Conservation (phyloP, 2,329 filamentous ascomycete species). For the Metarhizium robertsii region DNA sequence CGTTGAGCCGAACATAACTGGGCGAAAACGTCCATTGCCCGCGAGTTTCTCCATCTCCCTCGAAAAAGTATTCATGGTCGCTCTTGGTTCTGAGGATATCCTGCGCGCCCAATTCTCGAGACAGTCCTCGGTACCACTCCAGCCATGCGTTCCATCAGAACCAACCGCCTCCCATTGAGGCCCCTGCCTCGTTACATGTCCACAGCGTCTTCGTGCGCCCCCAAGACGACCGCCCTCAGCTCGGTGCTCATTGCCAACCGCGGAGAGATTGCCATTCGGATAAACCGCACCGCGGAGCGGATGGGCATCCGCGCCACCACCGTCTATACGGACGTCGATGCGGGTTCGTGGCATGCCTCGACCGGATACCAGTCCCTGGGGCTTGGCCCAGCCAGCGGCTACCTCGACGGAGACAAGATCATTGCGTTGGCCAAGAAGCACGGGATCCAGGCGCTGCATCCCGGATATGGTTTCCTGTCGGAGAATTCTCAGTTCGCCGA, state of each 20-base stretch:
- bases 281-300: conserved; percentile 76
- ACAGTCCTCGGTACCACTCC: neutral
- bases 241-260: conserved; percentile 94
- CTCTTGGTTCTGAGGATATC: conserved; percentile 2
- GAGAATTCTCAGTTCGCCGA: conserved; percentile 89
- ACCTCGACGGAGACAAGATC: conserved; percentile 89
- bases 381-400: conserved; percentile 73
- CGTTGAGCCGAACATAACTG: neutral
- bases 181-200: conserved; percentile 29
- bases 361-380: conserved; percentile 77
- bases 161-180: conserved; percentile 38
- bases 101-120: conserved; percentile 7
- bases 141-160: conserved; percentile 47
- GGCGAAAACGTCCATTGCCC: neutral
- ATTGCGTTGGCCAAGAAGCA: conserved; percentile 78
- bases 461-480: conserved; percentile 90
- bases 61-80: neutral
- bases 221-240: conserved; percentile 43
- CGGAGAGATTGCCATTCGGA: conserved; percentile 91
- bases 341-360: conserved; percentile 76
- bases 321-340: conserved; percentile 89
- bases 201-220: conserved; percentile 17
- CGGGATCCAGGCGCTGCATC: conserved; percentile 85
- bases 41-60: neutral
- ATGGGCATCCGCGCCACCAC: conserved; percentile 91